Evolutionary conservation across 495 filamentous ascomycete species (phyloP).

Genomic region (Peziza echinospora): DNA sequence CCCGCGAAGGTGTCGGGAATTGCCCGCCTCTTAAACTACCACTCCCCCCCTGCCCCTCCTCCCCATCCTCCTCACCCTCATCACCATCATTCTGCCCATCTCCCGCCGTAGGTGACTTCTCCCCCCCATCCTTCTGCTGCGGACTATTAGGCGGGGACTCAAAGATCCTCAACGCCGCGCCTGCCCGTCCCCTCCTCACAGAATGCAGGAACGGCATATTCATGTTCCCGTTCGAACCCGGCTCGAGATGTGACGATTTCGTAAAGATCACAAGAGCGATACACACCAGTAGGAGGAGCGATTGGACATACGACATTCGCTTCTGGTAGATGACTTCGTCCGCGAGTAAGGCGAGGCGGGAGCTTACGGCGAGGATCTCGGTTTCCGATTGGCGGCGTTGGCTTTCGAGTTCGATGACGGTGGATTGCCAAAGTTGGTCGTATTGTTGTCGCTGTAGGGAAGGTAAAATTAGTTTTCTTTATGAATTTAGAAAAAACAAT

Average conservation of each 20-base stretch:
- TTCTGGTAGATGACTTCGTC: slow-evolving; percentile 95
- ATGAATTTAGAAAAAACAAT: not conserved
- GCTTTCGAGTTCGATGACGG: slow-evolving; percentile 72
- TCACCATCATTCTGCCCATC: slow-evolving; percentile 1
- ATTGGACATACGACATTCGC: slow-evolving; percentile 76
- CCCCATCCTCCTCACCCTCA: slow-evolving; percentile 4
- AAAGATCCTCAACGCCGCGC: not conserved
- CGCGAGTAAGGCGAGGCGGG: slow-evolving; percentile 64
- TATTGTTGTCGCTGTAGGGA: slow-evolving; percentile 44
- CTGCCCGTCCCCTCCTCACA: not conserved
- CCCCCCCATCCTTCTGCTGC: not conserved
- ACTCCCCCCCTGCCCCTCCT: not conserved
- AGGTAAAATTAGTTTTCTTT: not conserved
- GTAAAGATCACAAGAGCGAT: slow-evolving; percentile 67
- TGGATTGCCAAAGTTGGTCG: slow-evolving; percentile 89
- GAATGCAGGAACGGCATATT: not conserved
- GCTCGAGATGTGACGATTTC: not conserved
- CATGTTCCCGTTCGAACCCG: too few species aligned
- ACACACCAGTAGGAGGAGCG: slow-evolving; percentile 65
- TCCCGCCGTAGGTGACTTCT: too few species aligned
- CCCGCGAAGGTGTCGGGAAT: too few species aligned
- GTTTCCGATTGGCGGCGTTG: slow-evolving; percentile 59
- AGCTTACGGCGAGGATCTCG: slow-evolving; percentile 60
- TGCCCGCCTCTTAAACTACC: too few species aligned
- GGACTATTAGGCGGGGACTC: not conserved